Conservation (phyloP, 2,329 filamentous ascomycete species). For the Gnomoniopsis smithogilvyi region DNA sequence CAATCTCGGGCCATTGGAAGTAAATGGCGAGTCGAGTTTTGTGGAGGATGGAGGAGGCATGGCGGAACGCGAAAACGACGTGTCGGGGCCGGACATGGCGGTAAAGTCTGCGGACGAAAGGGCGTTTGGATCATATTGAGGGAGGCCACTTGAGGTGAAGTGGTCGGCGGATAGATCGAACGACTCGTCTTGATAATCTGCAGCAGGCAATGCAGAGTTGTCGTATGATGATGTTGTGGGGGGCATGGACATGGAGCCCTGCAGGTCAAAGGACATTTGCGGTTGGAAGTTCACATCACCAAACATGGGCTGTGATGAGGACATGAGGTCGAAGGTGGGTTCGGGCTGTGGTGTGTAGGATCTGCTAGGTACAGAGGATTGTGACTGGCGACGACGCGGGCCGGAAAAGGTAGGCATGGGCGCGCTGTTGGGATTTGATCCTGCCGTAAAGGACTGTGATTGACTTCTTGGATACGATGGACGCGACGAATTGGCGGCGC, state of each 20-base stretch:
- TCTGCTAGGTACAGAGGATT: constrained; percentile 12
- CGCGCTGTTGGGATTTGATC: constrained; percentile 18
- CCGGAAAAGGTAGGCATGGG: constrained; percentile 15
- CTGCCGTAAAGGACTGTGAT: constrained; percentile 18
- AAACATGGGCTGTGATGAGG: constrained; percentile 14
- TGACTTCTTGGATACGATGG: constrained; percentile 12
- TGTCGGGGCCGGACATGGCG: constrained; percentile 8
- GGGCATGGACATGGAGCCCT: constrained; percentile 6
- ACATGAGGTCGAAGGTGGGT: constrained; percentile 19
- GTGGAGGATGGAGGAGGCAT: constrained; percentile 9
- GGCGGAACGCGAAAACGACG: constrained; percentile 10
- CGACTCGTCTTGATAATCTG: constrained; percentile 7
- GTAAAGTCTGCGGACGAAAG: constrained; percentile 11
- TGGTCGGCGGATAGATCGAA: constrained; percentile 12
- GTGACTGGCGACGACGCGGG: constrained; percentile 15
- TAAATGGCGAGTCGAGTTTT: constrained; percentile 15
- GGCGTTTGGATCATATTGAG: constrained; percentile 3
- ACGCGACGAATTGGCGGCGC: constrained; percentile 16
- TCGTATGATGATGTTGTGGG: constrained; percentile 4
- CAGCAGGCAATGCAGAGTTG: neutral
- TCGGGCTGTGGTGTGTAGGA: constrained; percentile 16
- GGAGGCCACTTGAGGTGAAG: constrained; percentile 3
- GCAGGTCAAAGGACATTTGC: constrained; percentile 15
- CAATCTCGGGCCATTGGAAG: constrained; percentile 12
- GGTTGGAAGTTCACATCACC: constrained; percentile 14